Conservation (phyloP, 176 grass and related monocot species). For the sorghum (Sorghum bicolor) region Sorghum_bicolor_NCBIv3 NC_012870.2:79178501-79179000, state of each 20-base stretch:
- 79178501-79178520: no score
- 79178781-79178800: background rate
- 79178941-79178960: constrained; percentile 41
- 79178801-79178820: background rate
- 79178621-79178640: background rate
- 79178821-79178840: background rate
- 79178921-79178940: background rate
- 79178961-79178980: constrained; percentile 23
- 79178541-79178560: background rate
- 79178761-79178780: background rate
- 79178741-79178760: background rate
- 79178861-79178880: constrained; percentile 77
- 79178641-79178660: background rate
- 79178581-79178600: background rate
- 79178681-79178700: background rate
- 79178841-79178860: constrained; percentile 9
- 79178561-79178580: constrained; percentile 1
- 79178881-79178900: constrained; percentile 89
- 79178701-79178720: background rate
- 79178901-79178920: constrained; percentile 29
- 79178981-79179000: constrained; percentile 12
- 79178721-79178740: background rate
- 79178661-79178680: background rate
- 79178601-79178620: background rate
- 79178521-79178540: background rate